Conservation (phyloP, 371 early-diverging fungal species). For the Actinomucor elegans region DNA sequence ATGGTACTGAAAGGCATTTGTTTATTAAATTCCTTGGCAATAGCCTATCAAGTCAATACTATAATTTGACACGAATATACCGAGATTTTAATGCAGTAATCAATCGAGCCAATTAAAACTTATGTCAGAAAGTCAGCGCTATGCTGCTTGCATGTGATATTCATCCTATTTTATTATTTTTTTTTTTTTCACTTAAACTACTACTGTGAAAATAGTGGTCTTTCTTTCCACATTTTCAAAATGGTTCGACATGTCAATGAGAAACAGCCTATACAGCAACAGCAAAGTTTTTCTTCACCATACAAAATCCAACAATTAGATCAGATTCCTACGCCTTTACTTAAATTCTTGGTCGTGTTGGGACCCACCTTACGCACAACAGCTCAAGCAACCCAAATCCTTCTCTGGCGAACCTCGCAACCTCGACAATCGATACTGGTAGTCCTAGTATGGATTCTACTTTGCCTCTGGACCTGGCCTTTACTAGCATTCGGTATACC, state of each 20-base stretch:
- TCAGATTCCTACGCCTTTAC: constrained; percentile 41
- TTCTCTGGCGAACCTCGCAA: constrained; percentile 29
- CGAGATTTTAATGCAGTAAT: too few relatives aligned
- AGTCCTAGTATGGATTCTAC: constrained; percentile 25
- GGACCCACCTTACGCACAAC: constrained; percentile 26
- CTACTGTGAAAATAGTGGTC: neutral
- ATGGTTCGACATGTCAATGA: neutral
- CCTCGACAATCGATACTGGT: constrained; percentile 29
- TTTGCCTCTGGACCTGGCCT: constrained; percentile 37
- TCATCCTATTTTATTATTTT: neutral
- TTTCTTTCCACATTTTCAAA: neutral
- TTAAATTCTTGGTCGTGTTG: constrained; percentile 28
- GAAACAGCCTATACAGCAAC: neutral
- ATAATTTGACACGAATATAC: too few relatives aligned
- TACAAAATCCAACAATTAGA: constrained; percentile 34
- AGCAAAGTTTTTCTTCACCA: constrained; percentile 38
- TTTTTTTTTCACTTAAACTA: neutral
- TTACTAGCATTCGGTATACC: constrained; percentile 32
- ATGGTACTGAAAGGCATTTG: too few relatives aligned
- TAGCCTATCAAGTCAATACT: too few relatives aligned
- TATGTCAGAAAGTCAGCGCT: neutral
- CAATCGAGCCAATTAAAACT: neutral
- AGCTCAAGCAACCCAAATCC: constrained; percentile 9
- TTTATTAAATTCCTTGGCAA: too few relatives aligned
- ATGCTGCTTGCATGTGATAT: neutral